Percentiles rank a stretch among this genome's conserved stretches.
These are phyloP conservation scores for Aspergillus hiratsukae DNA, from an alignment of 2,329 filamentous ascomycete genomes.

Conservation along the genomic window DNA sequence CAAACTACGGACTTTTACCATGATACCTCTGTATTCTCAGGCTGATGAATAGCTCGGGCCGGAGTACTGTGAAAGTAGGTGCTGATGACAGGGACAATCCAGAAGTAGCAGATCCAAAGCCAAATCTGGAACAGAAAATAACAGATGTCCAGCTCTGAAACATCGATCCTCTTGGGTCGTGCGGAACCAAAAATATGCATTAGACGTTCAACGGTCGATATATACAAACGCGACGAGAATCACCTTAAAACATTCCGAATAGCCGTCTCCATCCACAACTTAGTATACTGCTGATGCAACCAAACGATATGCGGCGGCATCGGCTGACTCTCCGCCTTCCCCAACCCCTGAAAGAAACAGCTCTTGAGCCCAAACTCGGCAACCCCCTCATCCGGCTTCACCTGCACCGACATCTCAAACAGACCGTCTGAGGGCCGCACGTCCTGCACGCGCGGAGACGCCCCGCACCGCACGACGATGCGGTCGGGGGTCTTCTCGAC, in stretches of 20 bases:
- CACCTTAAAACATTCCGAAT: conserved; percentile 25
- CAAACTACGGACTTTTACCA: too few relatives aligned
- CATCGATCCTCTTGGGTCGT: too few relatives aligned
- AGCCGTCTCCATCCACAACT: conserved; percentile 54
- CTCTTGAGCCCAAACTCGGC: conserved; percentile 64
- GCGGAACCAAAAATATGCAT: neutral
- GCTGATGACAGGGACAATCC: too few relatives aligned
- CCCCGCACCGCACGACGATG: conserved; percentile 63
- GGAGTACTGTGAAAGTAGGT: too few relatives aligned
- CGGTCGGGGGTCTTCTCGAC: conserved; percentile 57
- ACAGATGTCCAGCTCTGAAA: too few relatives aligned
- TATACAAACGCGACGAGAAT: neutral
- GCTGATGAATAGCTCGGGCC: too few relatives aligned
- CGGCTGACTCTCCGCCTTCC: conserved; percentile 39
- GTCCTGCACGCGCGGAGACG: conserved; percentile 55
- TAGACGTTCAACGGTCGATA: neutral
- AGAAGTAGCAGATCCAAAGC: too few relatives aligned
- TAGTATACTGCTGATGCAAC: conserved; percentile 53
- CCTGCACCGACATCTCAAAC: conserved; percentile 59
- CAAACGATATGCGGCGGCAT: conserved; percentile 48
- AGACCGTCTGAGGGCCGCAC: conserved; percentile 60
- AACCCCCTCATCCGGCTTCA: conserved; percentile 56
- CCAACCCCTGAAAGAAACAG: conserved; percentile 55
- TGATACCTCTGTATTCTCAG: too few relatives aligned
- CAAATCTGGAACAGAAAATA: too few relatives aligned